phyloP scores from a whole-genome alignment of 2,329 filamentous ascomycete species.

The Fusarium clavum region DNA sequence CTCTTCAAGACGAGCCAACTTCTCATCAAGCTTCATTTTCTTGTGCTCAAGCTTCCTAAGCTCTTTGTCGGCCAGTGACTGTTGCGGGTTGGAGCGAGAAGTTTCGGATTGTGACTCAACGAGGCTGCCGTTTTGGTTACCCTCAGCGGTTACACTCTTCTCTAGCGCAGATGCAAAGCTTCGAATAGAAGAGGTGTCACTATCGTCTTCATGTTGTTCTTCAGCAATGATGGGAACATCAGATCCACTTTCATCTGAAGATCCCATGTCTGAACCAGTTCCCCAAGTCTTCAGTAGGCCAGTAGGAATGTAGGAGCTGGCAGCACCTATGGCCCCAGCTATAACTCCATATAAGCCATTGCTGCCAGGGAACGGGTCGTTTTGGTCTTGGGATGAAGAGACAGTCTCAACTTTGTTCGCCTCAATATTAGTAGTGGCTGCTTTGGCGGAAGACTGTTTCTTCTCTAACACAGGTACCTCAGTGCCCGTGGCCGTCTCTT shows the following conservation, averaged over 20 bases:
- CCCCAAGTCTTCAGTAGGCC: conserved; percentile 49
- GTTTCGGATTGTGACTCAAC: conserved; percentile 54
- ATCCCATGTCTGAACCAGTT: conserved; percentile 43
- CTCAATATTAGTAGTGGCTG: conserved; percentile 43
- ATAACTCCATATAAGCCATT: conserved; percentile 68
- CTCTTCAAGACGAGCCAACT: conserved; percentile 66
- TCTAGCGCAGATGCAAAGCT: conserved; percentile 64
- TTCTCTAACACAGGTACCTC: conserved; percentile 7
- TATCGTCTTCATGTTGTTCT: conserved; percentile 48
- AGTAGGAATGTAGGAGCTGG: conserved; percentile 59
- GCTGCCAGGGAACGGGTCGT: conserved; percentile 52
- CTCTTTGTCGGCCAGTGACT: conserved; percentile 66
- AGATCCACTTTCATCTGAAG: conserved; percentile 45
- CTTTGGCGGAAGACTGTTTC: conserved; percentile 7
- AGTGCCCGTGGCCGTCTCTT: conserved; percentile 6
- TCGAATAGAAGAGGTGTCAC: conserved; percentile 59
- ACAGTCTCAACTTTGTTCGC: conserved; percentile 47
- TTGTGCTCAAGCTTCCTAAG: conserved; percentile 72
- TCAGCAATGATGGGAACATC: conserved; percentile 40
- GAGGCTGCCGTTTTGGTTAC: conserved; percentile 43
- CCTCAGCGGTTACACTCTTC: conserved; percentile 47
- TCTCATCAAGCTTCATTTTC: conserved; percentile 71
- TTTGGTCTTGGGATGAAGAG: conserved; percentile 34
- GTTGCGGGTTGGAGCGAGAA: conserved; percentile 47
- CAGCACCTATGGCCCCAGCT: conserved; percentile 62